A percentile compares a stretch with the other conserved stretches of the same genome.
phyloP scores from a whole-genome alignment of 306 rosid species.

The Cicer pinnatifidum region DNA sequence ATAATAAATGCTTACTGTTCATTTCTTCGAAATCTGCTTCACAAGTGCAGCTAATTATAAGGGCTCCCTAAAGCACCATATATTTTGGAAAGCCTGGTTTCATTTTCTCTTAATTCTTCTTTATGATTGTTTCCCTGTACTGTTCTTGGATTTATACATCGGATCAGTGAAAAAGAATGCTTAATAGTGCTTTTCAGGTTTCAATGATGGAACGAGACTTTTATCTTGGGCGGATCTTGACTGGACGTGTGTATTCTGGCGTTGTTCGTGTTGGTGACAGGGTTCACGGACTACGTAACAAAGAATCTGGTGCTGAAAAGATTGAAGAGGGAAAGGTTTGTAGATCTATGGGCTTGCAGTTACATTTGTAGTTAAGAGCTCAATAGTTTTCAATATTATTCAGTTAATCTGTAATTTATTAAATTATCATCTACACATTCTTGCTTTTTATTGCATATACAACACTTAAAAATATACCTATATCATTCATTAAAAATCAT shows the following conservation, averaged over 20 bases:
- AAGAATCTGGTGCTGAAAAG: slow-evolving; percentile 76
- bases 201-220: slow-evolving; percentile 97
- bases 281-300: slow-evolving; percentile 82
- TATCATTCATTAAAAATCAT: slow-evolving; percentile 1
- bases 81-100: slow-evolving; percentile 34
- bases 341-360: slow-evolving; percentile 32
- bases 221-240: slow-evolving; percentile 92
- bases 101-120: slow-evolving; percentile 26
- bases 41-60: slow-evolving; percentile 15
- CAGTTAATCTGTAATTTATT: slow-evolving; percentile 1
- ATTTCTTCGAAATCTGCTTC: slow-evolving; percentile 22
- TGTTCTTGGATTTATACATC: slow-evolving; percentile 40
- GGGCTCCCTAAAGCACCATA: background rate
- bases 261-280: slow-evolving; percentile 80
- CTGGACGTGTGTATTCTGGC: slow-evolving; percentile 87
- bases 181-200: slow-evolving; percentile 74
- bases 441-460: slow-evolving; percentile 20
- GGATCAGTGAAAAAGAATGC: slow-evolving; percentile 47
- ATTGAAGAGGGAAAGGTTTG: slow-evolving; percentile 97
- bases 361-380: slow-evolving; percentile 30
- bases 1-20: slow-evolving; percentile 23
- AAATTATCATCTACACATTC: slow-evolving; percentile 15
- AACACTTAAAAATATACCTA: background rate
- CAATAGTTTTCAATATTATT: slow-evolving; percentile 15
- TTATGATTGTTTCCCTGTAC: slow-evolving; percentile 24